Conservation (phyloP, 352 stramenopile species). For the Thraustochytrium striatum region DNA sequence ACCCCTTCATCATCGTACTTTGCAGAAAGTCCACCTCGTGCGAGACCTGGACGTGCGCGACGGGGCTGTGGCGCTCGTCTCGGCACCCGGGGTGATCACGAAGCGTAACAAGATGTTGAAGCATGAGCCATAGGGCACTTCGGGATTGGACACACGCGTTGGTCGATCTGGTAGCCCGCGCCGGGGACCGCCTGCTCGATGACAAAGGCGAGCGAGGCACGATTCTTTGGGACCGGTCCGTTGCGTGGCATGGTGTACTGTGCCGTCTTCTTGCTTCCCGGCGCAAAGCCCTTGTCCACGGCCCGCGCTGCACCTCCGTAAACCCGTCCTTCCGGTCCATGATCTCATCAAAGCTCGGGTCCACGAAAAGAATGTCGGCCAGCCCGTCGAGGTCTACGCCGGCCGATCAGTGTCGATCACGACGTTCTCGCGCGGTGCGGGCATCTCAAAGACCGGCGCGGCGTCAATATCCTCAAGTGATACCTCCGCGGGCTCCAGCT, state of each 20-base stretch:
- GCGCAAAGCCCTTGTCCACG: constrained; percentile 11
- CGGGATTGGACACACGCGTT: constrained; percentile 4
- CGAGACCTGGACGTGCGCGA: background rate
- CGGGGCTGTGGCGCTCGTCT: background rate
- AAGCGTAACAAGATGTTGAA: constrained; percentile 10
- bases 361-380: background rate
- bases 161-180: constrained; percentile 24
- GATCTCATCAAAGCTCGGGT: background rate
- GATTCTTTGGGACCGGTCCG: background rate
- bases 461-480: background rate
- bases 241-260: constrained; percentile 23
- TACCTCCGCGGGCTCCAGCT: background rate
- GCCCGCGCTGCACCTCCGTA: background rate
- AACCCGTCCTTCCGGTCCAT: background rate
- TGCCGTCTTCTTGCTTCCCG: background rate
- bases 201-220: background rate
- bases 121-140: constrained; percentile 24
- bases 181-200: constrained; percentile 4
- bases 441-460: background rate
- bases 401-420: constrained; percentile 9
- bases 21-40: constrained; percentile 18
- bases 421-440: background rate
- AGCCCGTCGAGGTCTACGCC: constrained; percentile 4
- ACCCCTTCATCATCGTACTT: constrained; percentile 44
- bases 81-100: background rate